Conservation (phyloP, 2,329 filamentous ascomycete species). For the Ceratocystis eucalypticola region DNA sequence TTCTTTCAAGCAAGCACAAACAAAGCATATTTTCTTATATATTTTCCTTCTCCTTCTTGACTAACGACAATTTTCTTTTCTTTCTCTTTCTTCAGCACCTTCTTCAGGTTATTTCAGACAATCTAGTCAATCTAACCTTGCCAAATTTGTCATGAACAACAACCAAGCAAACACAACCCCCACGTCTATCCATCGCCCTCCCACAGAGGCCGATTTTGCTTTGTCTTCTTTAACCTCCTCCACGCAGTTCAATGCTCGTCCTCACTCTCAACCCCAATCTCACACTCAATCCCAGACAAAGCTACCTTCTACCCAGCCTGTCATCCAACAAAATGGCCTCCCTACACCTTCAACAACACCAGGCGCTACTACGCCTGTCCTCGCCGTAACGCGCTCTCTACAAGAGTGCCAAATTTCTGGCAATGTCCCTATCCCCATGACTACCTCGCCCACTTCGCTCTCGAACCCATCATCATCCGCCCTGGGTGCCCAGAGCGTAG, state of each 20-base stretch:
- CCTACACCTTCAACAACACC: slow-evolving; percentile 22
- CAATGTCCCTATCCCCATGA: slow-evolving; percentile 24
- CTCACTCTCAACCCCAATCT: slow-evolving; percentile 20
- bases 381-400: slow-evolving; percentile 23
- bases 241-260: background rate
- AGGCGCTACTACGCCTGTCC: slow-evolving; percentile 20
- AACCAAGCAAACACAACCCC: slow-evolving; percentile 22
- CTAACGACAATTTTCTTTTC: background rate
- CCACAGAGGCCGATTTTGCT: slow-evolving; percentile 15
- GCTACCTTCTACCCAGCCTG: slow-evolving; percentile 27
- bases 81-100: background rate
- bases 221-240: background rate
- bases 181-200: slow-evolving; percentile 25
- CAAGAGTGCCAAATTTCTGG: slow-evolving; percentile 24
- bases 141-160: slow-evolving; percentile 36
- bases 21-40: background rate
- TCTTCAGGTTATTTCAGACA: slow-evolving; percentile 23
- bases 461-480: slow-evolving; percentile 22
- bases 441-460: slow-evolving; percentile 29
- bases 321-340: slow-evolving; percentile 26
- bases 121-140: slow-evolving; percentile 31
- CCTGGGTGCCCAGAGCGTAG: slow-evolving; percentile 19
- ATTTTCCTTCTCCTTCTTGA: background rate
- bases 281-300: slow-evolving; percentile 26
- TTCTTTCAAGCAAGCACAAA: background rate